Evolutionary conservation across 2,329 filamentous ascomycete species (phyloP), one percentile per base, ranked within the genome.

Genomic region (Cladorrhinum sp.): DNA sequence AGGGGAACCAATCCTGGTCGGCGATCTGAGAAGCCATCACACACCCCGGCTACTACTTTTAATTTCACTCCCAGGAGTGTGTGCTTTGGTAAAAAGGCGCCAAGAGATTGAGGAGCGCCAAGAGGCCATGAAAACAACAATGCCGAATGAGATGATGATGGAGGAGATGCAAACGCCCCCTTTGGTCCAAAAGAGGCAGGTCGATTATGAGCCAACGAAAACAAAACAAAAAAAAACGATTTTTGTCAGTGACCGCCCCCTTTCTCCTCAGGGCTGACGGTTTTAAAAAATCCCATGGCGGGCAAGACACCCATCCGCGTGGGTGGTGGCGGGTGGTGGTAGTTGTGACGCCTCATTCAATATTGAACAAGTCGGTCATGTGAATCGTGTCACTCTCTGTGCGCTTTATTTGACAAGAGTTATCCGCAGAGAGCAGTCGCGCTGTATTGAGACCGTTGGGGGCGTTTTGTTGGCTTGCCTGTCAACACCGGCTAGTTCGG

Each of bases 21-120:
- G 65, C 66, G 66, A 69, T 69, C 66, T 65, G 24, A 60, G 66
- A 62, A 64, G 58, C 2, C 14, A 2, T 63, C n/a, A n/a, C 65
- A 64, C 8, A 62, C 60, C 20, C 20, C 55, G 61, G 67, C 46
- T n/a, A n/a, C n/a, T 65, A 46, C 30, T 8, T 33, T 8, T 49
- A 20, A 2, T 4, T 18, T n/a, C 18, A 49, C 21, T 26, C 21
- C 49, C 49, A 4, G 49, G 49, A 28, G 49, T 51, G 18, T 5
- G 4, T 16, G 18, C n/a, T 49, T 2, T 14, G 54, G 7, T 30
- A n/a, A 30, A 12, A 26, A 46, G 20, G 18, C 30, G 30, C 30
- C 18, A 42, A 21, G 52, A 18, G 33, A 42, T 42, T 14, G 16
- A 39, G 8, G 23, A 55, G 33, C 33, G 33, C 33, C 33, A 36